Base-by-base conservation (phyloP, 148 eudicot species). In the Fagopyrum homotropicum region DNA sequence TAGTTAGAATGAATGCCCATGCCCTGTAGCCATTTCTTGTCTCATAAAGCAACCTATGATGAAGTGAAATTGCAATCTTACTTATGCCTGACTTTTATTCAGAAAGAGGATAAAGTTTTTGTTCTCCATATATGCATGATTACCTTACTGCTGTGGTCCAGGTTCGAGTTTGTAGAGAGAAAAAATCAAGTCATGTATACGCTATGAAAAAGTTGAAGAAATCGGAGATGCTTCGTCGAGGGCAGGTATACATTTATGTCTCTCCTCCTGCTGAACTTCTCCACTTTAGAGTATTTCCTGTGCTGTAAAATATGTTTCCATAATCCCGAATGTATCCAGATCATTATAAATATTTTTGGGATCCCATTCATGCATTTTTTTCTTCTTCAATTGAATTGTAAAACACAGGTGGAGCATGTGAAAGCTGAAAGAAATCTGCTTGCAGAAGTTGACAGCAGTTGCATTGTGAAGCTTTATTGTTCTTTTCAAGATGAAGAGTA, bases 221-320 rank as follows among this genome's bases (percentile, higher is more conserved):
- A 80, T 94, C 97, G 12, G 98, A 94, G 85, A 94, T 94, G 98
- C 97, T 94, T 83, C 95, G 97, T 50, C 82, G 98, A 81, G 98
- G 98, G 74, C 98, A 94, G 92, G 98, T 89, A 81, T 73, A 68
- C 76, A 75, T 69, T 66, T 47, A 70, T 54, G 74, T 84, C 78
- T 76, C 66, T 71, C 51, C 76, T 73, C 16, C 45, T 45, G 57
- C 26, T 45, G 35, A 61, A 43, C 17, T 14, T 40, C 3, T 12
- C 46, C 46, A 12, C 47, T 40, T 40, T 22, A 66, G 17, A 63
- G 16, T 63, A 63, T 63, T 3, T 63, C 15, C 5, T 63, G 47
- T 66, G 71, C 71, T 66, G 9, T 6, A 66, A 5, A 12, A 66
- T 35, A 14, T 35, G 9, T 43, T 66, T 17, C 47, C 17, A 15